Evolutionary conservation across 1,284 basidiomycete genomes (phyloP), one percentile per base, ranked within the genome.

Genomic region (Leccinum fuscescens): DNA sequence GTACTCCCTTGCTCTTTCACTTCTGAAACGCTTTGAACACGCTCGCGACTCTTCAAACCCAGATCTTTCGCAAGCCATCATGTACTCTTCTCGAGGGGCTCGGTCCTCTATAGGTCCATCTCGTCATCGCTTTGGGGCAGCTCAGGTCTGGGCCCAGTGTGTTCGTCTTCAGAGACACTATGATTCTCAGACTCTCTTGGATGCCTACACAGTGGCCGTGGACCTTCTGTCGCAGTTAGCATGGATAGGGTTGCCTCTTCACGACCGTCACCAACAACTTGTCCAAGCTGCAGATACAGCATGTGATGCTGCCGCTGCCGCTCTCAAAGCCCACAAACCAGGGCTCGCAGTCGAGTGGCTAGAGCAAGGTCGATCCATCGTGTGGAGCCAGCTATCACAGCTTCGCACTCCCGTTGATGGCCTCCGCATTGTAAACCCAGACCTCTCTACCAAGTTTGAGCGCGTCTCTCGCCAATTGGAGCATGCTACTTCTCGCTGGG

Each of bases 381-480:
- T 51, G 8, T 51, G 50, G 50, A 51, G n/a, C n/a, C 50, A 51
- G n/a, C 50, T 51, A 12, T 17, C 8, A 6, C 56, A 58, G 9
- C 56, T 63, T 29, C 54, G 61, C 7, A 57, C 44, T 1, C 50
- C 61, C 0, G 3, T 46, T 6, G 60, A 62, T 6, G 35, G 48
- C 15, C 31, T 58, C n/a, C 60, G 39, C 2, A 1, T 7, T 15
- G 12, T n/a, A n/a, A 14, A 27, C 48, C 0, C 48, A 7, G 24
- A 49, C 24, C 48, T 49, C 15, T 22, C 48, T 27, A 5, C 24
- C 14, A 14, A 9, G 12, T 49, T 50, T 29, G 49, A 50, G 49
- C 14, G 24, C 20, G 8, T 50, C 24, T 50, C 24, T 8, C 49
- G 5, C 15, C 27, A 33, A 12, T 35, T 62, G 4, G 61, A 62